phyloP scores from a whole-genome alignment of 345 rosid genomes.

The Litchi chinensis region DNA sequence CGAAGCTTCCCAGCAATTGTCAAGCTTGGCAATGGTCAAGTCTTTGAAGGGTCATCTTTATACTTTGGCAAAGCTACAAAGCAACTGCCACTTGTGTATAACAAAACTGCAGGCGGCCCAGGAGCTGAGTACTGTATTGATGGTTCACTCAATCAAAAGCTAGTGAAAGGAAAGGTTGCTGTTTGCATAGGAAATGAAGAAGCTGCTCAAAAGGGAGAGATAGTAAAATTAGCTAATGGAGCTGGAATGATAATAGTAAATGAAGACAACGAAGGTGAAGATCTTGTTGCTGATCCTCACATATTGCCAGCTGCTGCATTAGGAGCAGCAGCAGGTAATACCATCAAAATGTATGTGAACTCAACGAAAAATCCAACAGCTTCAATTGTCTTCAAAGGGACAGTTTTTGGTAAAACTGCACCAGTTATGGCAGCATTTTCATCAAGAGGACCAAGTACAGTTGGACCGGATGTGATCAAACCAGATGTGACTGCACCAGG shows the following conservation, averaged over 20 bases:
- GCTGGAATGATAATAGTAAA: slow-evolving; percentile 70
- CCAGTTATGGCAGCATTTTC: slow-evolving; percentile 78
- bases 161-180: slow-evolving; percentile 46
- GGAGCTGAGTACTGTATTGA: slow-evolving; percentile 38
- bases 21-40: slow-evolving; percentile 49
- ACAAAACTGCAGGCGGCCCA: slow-evolving; percentile 49
- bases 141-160: slow-evolving; percentile 33
- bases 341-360: slow-evolving; percentile 43
- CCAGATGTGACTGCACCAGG: slow-evolving; percentile 90
- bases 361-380: slow-evolving; percentile 48
- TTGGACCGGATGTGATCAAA: slow-evolving; percentile 61
- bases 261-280: slow-evolving; percentile 54
- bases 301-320: slow-evolving; percentile 56
- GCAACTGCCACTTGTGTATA: slow-evolving; percentile 50
- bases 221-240: slow-evolving; percentile 61
- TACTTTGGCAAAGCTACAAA: slow-evolving; percentile 40
- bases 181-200: slow-evolving; percentile 35
- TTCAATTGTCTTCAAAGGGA: slow-evolving; percentile 59
- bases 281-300: slow-evolving; percentile 63
- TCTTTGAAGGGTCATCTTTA: slow-evolving; percentile 54
- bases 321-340: slow-evolving; percentile 51
- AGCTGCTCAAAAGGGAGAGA: slow-evolving; percentile 28
- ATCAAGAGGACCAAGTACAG: slow-evolving; percentile 69
- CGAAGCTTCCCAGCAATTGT: slow-evolving; percentile 66
- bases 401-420: slow-evolving; percentile 56